Evolutionary conservation across 2,329 filamentous ascomycete genomes (phyloP).

Genomic region (Dothideomycetidae sp.): DNA sequence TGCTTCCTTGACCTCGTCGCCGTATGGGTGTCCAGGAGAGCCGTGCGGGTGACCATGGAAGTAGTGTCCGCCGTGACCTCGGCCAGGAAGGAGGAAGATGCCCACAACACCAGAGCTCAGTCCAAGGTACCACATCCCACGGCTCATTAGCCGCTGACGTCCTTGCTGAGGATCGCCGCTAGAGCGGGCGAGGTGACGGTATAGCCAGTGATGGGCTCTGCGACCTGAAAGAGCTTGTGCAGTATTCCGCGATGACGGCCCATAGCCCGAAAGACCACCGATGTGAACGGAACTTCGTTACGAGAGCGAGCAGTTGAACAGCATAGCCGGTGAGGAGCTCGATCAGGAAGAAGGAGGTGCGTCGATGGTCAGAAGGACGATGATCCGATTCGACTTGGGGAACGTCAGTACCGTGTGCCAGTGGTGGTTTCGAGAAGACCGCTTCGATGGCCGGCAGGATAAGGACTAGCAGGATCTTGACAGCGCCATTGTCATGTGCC

Average conservation of each 20-base stretch:
- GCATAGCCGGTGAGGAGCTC: conserved; percentile 76
- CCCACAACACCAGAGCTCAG: conserved; percentile 80
- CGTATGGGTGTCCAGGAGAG: no score
- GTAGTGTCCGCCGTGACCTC: conserved; percentile 60
- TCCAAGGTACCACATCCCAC: conserved; percentile 74
- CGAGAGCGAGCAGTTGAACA: conserved; percentile 81
- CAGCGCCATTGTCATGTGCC: no score
- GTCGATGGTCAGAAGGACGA: conserved; percentile 85
- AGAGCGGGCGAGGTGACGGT: no score
- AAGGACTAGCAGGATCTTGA: no score
- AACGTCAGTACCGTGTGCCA: no score
- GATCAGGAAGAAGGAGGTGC: conserved; percentile 74
- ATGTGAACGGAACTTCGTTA: conserved; percentile 97
- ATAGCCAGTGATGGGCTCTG: no score
- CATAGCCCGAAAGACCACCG: conserved; percentile 85
- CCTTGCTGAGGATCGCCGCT: no score
- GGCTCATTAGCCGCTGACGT: conserved; percentile 62
- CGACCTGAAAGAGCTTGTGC: no score
- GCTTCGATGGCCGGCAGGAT: no score
- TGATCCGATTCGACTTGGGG: conserved; percentile 85
- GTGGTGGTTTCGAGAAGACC: no score
- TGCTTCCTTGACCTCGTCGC: conserved; percentile 30
- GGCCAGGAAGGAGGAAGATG: conserved; percentile 81
- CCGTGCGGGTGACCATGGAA: conserved; percentile 20
- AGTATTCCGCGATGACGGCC: no score